Evolutionary conservation across 345 rosid genomes (phyloP).

Genomic region (Aethionema arabicum): DNA sequence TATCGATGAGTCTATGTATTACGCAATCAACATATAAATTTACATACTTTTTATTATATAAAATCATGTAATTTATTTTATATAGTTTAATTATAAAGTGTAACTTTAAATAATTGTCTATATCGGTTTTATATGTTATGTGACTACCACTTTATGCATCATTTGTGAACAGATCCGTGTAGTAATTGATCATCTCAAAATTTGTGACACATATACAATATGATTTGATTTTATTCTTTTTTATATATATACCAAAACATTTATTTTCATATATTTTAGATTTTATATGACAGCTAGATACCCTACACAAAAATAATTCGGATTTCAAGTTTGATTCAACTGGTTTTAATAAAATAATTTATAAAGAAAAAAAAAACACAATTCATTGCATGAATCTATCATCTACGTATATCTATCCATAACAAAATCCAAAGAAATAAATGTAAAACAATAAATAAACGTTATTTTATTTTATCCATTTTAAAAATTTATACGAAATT

Average conservation of each 20-base stretch:
- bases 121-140: not conserved
- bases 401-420: constrained; percentile 17
- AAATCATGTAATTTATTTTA: no score
- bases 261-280: not conserved
- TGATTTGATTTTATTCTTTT: constrained; percentile 1
- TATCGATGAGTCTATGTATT: no score
- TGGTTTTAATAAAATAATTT: no score
- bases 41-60: no score
- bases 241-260: not conserved
- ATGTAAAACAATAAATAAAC: no score
- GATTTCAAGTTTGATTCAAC: no score
- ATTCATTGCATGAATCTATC: constrained; percentile 19
- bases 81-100: no score
- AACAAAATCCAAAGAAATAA: not conserved
- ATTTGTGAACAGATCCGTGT: constrained; percentile 27
- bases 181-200: constrained; percentile 21
- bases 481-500: not conserved
- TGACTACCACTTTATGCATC: constrained; percentile 16
- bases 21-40: no score
- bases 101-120: no score
- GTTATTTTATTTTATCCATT: not conserved
- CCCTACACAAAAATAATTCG: not conserved
- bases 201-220: constrained; percentile 20
- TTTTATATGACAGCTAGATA: constrained; percentile 18
- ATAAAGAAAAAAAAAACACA: no score